phyloP scores from a whole-genome alignment of 2,329 filamentous ascomycete genomes.

The Colletotrichum sp. region DNA sequence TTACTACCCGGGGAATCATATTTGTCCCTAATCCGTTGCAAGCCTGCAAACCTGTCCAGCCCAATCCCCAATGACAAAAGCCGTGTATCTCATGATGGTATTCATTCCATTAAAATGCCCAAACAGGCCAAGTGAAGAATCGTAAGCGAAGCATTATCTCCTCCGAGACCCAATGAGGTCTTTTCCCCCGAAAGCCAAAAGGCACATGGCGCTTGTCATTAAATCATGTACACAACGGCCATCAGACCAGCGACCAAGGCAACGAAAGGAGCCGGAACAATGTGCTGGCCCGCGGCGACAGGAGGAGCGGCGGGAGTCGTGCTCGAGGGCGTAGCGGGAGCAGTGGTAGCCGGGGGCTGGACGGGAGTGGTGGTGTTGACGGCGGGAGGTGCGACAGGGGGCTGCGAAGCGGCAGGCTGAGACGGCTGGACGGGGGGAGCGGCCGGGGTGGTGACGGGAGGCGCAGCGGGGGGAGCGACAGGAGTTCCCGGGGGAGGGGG shows the following conservation, averaged over 20 bases:
- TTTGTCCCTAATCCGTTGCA: background rate
- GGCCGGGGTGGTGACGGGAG: background rate
- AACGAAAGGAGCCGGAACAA: conserved; percentile 34
- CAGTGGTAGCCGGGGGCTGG: conserved; percentile 24
- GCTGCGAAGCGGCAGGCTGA: conserved; percentile 33
- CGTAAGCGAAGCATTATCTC: background rate
- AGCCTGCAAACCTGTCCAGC: background rate
- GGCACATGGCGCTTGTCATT: conserved; percentile 21
- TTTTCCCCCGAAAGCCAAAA: background rate
- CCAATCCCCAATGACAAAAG: background rate
- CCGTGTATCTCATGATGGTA: background rate
- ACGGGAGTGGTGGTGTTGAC: conserved; percentile 16
- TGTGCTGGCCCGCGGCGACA: conserved; percentile 30
- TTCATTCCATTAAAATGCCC: conserved; percentile 13
- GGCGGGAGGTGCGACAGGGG: background rate
- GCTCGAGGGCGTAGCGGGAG: conserved; percentile 14
- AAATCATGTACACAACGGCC: conserved; percentile 39
- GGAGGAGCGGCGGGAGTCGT: conserved; percentile 20
- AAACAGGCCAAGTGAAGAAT: conserved; percentile 1
- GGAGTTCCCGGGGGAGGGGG: background rate
- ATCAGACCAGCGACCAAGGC: conserved; percentile 37
- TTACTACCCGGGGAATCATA: background rate
- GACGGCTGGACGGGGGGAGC: conserved; percentile 45
- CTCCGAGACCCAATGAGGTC: background rate
- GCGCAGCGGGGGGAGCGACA: background rate